These are phyloP conservation scores for Geotrichum aggregatum DNA, from an alignment of 1,139 yeast species.

Conservation along the genomic window DNA sequence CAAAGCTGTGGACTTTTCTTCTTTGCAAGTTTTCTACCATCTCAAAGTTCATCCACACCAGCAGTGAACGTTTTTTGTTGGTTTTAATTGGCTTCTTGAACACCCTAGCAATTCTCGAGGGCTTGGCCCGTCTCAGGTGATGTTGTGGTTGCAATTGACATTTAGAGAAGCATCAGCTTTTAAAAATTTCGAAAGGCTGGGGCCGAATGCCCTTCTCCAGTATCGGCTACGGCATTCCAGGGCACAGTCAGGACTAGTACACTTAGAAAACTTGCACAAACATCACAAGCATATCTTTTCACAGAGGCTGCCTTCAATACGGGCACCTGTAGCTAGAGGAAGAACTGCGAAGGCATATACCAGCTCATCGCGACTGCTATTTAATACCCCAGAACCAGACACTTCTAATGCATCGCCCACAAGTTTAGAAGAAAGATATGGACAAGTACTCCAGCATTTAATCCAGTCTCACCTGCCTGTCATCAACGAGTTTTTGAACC, in stretches of 20 bases:
- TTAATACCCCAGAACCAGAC: no score
- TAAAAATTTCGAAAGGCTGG: background rate
- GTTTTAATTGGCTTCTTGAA: background rate
- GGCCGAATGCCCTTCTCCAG: no score
- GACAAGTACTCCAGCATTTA: background rate
- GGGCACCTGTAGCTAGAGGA: no score
- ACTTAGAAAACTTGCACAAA: no score
- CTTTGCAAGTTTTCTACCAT: background rate
- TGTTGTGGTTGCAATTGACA: slow-evolving; percentile 6
- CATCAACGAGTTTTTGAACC: background rate
- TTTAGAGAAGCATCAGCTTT: background rate
- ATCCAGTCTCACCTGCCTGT: background rate
- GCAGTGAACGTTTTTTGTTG: background rate
- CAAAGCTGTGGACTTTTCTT: background rate
- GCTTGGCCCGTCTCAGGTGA: background rate
- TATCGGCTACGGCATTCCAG: no score
- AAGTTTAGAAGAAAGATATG: slow-evolving; percentile 10
- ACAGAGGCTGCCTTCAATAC: no score
- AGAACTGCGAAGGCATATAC: no score
- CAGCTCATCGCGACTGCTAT: no score
- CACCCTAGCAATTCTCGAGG: background rate
- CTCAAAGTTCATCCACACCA: background rate
- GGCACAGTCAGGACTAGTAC: no score
- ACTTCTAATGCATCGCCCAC: background rate
- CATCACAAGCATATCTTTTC: no score